Evolutionary conservation across 176 grass and related monocot species (phyloP).

Genomic region (Triticum urartu): DNA sequence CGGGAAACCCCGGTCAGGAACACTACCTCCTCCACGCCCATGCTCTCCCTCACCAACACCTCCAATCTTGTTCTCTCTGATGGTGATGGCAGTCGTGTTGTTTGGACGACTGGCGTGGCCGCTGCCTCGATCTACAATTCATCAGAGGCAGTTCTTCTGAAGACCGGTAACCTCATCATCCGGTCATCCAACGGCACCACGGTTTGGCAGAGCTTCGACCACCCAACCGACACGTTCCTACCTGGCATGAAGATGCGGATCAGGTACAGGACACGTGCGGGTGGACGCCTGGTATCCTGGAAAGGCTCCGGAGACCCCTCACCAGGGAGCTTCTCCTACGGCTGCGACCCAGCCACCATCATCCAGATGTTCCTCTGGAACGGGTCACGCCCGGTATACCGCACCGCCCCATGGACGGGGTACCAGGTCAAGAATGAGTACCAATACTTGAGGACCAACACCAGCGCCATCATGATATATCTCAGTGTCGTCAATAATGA

Average conservation of each 20-base stretch:
- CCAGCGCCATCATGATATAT: no score
- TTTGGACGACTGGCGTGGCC: not conserved
- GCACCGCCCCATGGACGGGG: no score
- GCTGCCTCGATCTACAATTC: not conserved
- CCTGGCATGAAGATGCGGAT: slow-evolving; percentile 11
- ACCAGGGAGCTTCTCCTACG: no score
- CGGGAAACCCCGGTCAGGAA: not conserved
- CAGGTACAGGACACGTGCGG: not conserved
- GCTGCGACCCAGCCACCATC: no score
- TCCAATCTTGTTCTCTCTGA: not conserved
- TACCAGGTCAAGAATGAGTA: no score
- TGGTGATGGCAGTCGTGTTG: not conserved
- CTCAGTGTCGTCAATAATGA: no score
- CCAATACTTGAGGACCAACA: no score
- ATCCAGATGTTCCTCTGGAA: not conserved
- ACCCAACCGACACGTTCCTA: not conserved
- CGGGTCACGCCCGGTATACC: not conserved
- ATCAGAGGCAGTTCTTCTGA: not conserved
- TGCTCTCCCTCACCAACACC: not conserved
- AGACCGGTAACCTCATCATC: slow-evolving; percentile 34
- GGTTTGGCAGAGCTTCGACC: no score
- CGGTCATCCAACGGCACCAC: not conserved
- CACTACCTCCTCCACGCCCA: not conserved
- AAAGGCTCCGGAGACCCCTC: slow-evolving; percentile 19
- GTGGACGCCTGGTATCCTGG: slow-evolving; percentile 22